Base-by-base conservation (phyloP, 225 moss, liverwort and hornwort genomes). In the Pleurozium schreberi region DNA sequence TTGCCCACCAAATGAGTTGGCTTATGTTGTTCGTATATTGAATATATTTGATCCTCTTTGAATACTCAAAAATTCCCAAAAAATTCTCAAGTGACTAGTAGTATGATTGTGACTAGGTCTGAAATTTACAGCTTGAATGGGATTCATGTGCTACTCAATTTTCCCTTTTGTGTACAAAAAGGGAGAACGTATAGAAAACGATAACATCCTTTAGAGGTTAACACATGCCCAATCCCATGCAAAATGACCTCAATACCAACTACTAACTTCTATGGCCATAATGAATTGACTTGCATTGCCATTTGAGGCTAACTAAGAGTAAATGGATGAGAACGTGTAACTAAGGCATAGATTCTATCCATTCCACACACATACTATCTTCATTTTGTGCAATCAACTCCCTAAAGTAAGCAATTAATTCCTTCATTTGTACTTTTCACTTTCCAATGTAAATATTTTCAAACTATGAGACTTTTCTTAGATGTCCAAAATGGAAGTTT, bases 401-500 rank as follows among this genome's bases (percentile, higher is more conserved):
- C 10, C 4, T 30, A 33, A 49, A 33, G 1, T 8, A 20, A 75
- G 4, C 3, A 50, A 8, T 34, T 28, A 8, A 49, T 33, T 49
- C 2, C 4, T 33, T 12, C 12, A 31, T 75, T 50, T 49, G 4
- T 20, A 47, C 4, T 10, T 28, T 49, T 7, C 33, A 1, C 6
- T 45, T 75, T 50, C 4, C 2, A 49, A 49, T 18, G 4, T 30
- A 75, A 18, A 18, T 0, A 31, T 2, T 3, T 0, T 31, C 0
- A 1, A 31, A 31, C n/a, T n/a, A n/a, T 16, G 12, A 1, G 4
- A 0, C 0, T 11, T 45, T 47, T 15, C 0, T 1, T 18, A 18
- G 2, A 30, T 45, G 6, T 74, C 0, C 0, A 1, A 6, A 30
- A 30, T 45, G 6, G 6, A 2, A 73, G 18, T 43, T 43, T 45